These are phyloP conservation scores for Candida tammaniensis DNA, from an alignment of 805 yeast species.

Conservation along the genomic window DNA sequence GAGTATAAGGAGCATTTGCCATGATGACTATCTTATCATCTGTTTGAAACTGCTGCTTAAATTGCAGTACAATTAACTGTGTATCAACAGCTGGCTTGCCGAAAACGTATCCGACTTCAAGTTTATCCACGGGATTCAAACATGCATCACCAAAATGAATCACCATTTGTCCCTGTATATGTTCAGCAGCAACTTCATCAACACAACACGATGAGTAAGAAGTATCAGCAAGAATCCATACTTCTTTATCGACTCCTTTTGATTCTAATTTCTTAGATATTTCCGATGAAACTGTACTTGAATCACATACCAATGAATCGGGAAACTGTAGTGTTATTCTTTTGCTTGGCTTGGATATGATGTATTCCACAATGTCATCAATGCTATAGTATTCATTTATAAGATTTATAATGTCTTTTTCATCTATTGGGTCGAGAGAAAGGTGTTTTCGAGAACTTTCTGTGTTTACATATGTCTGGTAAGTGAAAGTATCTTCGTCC, in stretches of 20 bases:
- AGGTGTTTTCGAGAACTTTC: slow-evolving; percentile 24
- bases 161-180: slow-evolving; percentile 78
- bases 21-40: slow-evolving; percentile 55
- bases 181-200: slow-evolving; percentile 96
- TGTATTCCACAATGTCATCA: slow-evolving; percentile 40
- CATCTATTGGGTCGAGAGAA: slow-evolving; percentile 15
- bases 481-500: slow-evolving; percentile 52
- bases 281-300: slow-evolving; percentile 63
- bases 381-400: slow-evolving; percentile 56
- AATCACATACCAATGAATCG: slow-evolving; percentile 72
- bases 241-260: slow-evolving; percentile 4
- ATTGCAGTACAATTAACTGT: slow-evolving; percentile 31
- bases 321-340: slow-evolving; percentile 88
- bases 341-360: slow-evolving; percentile 34
- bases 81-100: slow-evolving; percentile 62
- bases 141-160: slow-evolving; percentile 97
- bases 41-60: slow-evolving; percentile 39
- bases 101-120: slow-evolving; percentile 78
- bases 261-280: slow-evolving; percentile 40
- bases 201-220: slow-evolving; percentile 94
- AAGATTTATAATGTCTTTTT: slow-evolving; percentile 24
- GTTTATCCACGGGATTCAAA: slow-evolving; percentile 67
- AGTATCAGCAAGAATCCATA: slow-evolving; percentile 89
- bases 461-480: slow-evolving; percentile 16
- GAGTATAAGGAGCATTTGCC: slow-evolving; percentile 71